phyloP scores from a whole-genome alignment of 768 basidiomycete species.

The Suillus sp. region DNA sequence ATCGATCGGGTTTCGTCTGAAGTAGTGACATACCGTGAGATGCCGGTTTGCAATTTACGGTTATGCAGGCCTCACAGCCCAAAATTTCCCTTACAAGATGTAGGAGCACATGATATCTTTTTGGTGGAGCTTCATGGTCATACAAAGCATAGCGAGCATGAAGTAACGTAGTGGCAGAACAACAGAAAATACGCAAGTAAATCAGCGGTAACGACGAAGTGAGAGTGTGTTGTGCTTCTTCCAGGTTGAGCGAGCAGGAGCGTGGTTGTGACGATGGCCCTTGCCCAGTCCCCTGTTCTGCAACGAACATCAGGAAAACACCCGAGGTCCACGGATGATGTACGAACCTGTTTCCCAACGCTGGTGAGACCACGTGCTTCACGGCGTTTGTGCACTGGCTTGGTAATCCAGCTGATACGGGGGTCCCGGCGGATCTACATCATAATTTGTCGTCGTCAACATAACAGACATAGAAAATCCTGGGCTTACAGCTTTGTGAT shows the following conservation, averaged over 20 bases:
- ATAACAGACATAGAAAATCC: slow-evolving; percentile 1
- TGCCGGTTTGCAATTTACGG: background rate
- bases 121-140: slow-evolving; percentile 18
- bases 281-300: slow-evolving; percentile 98
- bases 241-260: slow-evolving; percentile 89
- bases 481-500: slow-evolving; percentile 82
- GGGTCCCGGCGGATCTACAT: slow-evolving; percentile 88
- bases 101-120: slow-evolving; percentile 8
- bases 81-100: background rate
- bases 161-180: slow-evolving; percentile 19
- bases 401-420: slow-evolving; percentile 98
- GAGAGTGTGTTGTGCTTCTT: slow-evolving; percentile 98
- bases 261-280: slow-evolving; percentile 92
- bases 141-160: slow-evolving; percentile 33
- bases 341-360: slow-evolving; percentile 87
- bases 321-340: background rate
- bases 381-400: slow-evolving; percentile 98
- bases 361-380: slow-evolving; percentile 97
- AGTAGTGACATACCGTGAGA: background rate
- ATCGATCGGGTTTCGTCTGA: background rate
- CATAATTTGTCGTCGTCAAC: slow-evolving; percentile 18
- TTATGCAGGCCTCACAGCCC: background rate
- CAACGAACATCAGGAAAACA: slow-evolving; percentile 11
- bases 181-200: slow-evolving; percentile 5
- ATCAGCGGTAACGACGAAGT: slow-evolving; percentile 83